Conservation (phyloP, 371 early-diverging fungal species). For the Mortierella sp. region DNA sequence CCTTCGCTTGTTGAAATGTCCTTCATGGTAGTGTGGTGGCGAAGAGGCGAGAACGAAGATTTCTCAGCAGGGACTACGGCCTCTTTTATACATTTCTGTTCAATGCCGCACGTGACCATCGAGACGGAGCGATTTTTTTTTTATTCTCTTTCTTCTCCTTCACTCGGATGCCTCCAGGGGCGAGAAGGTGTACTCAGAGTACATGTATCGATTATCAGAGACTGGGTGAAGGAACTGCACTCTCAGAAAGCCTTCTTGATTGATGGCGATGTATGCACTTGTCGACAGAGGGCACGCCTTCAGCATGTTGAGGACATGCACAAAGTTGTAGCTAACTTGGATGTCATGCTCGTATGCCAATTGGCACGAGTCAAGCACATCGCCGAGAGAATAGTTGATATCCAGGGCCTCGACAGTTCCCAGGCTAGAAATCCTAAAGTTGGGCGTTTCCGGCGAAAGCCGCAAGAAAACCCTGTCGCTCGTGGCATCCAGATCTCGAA, state of each 20-base stretch:
- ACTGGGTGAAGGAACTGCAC: constrained; percentile 47
- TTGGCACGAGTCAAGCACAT: constrained; percentile 45
- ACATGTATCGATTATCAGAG: constrained; percentile 33
- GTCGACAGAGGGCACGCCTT: constrained; percentile 34
- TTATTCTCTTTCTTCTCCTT: background rate
- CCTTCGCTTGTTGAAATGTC: constrained; percentile 40
- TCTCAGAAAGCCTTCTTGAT: constrained; percentile 43
- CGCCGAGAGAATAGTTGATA: constrained; percentile 52
- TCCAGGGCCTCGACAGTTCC: constrained; percentile 55
- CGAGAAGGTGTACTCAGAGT: constrained; percentile 36
- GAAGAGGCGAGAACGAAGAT: background rate
- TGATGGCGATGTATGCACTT: constrained; percentile 36
- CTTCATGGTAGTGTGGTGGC: constrained; percentile 24
- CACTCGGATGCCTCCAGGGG: constrained; percentile 17
- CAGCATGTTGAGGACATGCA: constrained; percentile 41
- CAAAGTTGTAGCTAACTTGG: constrained; percentile 48
- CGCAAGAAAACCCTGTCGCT: constrained; percentile 47
- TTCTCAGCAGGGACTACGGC: background rate
- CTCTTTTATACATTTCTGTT: background rate
- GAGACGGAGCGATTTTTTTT: background rate
- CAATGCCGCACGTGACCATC: background rate
- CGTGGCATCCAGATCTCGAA: constrained; percentile 48
- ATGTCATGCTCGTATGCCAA: constrained; percentile 26
- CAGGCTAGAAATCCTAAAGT: constrained; percentile 49
- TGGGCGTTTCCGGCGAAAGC: constrained; percentile 41